Conservation (phyloP, 768 basidiomycete genomes). For the Lactarius vividus region DNA sequence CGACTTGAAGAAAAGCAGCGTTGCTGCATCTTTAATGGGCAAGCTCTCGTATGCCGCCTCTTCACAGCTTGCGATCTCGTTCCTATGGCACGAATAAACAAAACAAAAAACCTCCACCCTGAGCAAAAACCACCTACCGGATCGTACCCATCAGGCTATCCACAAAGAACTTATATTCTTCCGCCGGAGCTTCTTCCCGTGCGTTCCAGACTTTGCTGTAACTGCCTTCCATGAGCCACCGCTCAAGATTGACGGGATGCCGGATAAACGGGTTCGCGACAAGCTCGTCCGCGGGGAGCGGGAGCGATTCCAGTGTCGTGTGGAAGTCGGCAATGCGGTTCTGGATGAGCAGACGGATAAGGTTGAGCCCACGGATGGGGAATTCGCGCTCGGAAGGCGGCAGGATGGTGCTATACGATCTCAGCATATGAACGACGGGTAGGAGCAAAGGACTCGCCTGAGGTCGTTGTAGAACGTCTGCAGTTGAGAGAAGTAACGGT, state of each 20-base stretch:
- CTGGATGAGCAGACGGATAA: slow-evolving; percentile 91
- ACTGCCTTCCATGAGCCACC: slow-evolving; percentile 98
- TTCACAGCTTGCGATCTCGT: slow-evolving; percentile 96
- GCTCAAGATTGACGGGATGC: slow-evolving; percentile 88
- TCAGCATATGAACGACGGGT: neutral
- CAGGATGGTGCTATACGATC: slow-evolving; percentile 54
- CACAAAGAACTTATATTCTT: slow-evolving; percentile 93
- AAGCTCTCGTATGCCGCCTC: slow-evolving; percentile 91
- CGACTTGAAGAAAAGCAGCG: slow-evolving; percentile 85
- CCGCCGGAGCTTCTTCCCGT: slow-evolving; percentile 85
- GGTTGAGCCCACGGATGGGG: slow-evolving; percentile 86
- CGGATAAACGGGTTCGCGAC: slow-evolving; percentile 68
- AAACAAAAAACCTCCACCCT: neutral
- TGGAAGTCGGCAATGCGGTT: slow-evolving; percentile 98
- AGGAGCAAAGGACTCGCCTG: slow-evolving; percentile 42
- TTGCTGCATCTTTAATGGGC: slow-evolving; percentile 85
- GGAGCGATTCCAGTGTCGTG: slow-evolving; percentile 89
- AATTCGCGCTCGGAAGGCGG: slow-evolving; percentile 85
- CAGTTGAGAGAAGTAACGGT: slow-evolving; percentile 91
- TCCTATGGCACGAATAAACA: slow-evolving; percentile 45
- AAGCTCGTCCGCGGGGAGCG: slow-evolving; percentile 63
- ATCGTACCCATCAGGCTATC: slow-evolving; percentile 94
- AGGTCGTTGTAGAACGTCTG: slow-evolving; percentile 88
- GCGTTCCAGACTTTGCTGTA: slow-evolving; percentile 99
- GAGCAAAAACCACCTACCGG: slow-evolving; percentile 48